phyloP scores from a whole-genome alignment of 2,329 filamentous ascomycete genomes.

The Pestalotiopsis sp. region DNA sequence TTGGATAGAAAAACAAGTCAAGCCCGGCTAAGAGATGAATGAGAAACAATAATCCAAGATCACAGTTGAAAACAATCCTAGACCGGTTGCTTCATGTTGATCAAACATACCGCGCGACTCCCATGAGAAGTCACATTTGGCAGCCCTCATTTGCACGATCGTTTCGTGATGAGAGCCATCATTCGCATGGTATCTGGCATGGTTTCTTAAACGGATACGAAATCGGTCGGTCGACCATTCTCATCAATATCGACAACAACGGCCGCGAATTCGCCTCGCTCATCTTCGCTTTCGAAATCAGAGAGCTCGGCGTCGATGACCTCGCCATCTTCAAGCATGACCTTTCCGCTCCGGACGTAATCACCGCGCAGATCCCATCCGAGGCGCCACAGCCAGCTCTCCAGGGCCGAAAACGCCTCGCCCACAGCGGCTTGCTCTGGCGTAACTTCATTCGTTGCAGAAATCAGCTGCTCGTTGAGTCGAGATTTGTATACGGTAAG shows the following conservation, averaged over 20 bases:
- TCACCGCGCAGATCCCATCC: slow-evolving; percentile 60
- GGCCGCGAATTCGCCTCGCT: slow-evolving; percentile 55
- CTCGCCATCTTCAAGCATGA: slow-evolving; percentile 57
- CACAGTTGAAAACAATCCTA: not conserved
- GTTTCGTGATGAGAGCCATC: not conserved
- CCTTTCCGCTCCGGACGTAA: slow-evolving; percentile 49
- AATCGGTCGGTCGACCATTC: slow-evolving; percentile 51
- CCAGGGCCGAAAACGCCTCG: slow-evolving; percentile 51
- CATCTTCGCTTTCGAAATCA: slow-evolving; percentile 57
- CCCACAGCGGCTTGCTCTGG: slow-evolving; percentile 46
- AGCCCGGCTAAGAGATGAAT: not conserved
- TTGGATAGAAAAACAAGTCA: not conserved
- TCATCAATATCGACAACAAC: slow-evolving; percentile 57
- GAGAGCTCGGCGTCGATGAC: slow-evolving; percentile 48
- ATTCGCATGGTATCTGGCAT: not conserved
- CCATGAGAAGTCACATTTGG: not conserved
- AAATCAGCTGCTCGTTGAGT: slow-evolving; percentile 49
- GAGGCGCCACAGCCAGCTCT: slow-evolving; percentile 47
- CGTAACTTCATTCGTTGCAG: slow-evolving; percentile 33
- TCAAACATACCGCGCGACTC: not conserved
- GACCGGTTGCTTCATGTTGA: not conserved
- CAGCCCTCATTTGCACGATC: not conserved
- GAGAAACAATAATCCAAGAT: not conserved
- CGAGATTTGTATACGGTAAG: slow-evolving; percentile 58
- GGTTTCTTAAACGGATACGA: slow-evolving; percentile 42